Evolutionary conservation across 805 yeast species (phyloP), one percentile per base, ranked within the genome.

Genomic region (Zygosaccharomyces gambellarensis): DNA sequence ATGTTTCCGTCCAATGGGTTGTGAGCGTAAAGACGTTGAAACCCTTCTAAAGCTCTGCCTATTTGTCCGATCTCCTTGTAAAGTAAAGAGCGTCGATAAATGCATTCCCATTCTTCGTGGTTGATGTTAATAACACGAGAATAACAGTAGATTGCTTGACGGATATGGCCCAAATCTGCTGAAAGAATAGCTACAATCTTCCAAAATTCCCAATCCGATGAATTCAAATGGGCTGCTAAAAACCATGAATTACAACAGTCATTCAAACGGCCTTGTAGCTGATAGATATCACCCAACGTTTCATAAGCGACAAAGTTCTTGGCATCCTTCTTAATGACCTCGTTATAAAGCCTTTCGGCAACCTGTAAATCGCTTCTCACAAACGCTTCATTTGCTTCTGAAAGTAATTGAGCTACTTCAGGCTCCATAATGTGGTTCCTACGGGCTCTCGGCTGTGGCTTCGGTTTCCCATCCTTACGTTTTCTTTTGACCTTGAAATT

Each of bases 211-310:
- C 81, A 80, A 68, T 90, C 95, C 65, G 81, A 78, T 0, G 88
- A 82, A 54, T 84, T 81, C 11, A 86, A 70, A 61, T 82, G 86
- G 0, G 96, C 90, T 27, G 95, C 94, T 47, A 87, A 60, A 57
- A 86, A 71, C 96, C 97, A 81, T 43, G 85, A 78, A 61, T 82
- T 81, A 64, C 95, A 82, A 64, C 95, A 80, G 61, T 86, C 85
- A 55, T 83, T 80, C 44, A 77, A 67, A 41, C 81, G 73, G 1
- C 89, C 90, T 52, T 81, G 83, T 46, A 78, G 71, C 48, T 80
- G 76, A 55, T 86, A 84, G 42, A 92, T 86, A 60, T 87, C 96
- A 42, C 97, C 97, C 40, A 90, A 69, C 0, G 95, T 86, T 59
- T 86, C 84, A 72, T 90, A 90, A 0, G 97, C 97, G 40, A 86